phyloP scores from a whole-genome alignment of 495 filamentous ascomycete genomes.

The Hyaloscypha finlandica region DNA sequence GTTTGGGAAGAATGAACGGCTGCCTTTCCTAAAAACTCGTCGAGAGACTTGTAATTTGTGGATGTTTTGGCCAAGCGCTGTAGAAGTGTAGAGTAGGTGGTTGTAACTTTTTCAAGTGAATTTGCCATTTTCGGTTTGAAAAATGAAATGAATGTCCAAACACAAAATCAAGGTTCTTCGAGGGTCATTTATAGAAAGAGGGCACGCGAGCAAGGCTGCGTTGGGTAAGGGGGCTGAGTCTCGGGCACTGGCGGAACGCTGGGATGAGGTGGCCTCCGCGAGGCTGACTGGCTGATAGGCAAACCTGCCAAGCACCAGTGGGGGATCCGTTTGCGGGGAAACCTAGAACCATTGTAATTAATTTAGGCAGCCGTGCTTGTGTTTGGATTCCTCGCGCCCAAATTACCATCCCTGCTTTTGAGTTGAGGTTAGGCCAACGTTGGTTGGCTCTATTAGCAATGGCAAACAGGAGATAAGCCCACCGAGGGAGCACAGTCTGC shows the following conservation, averaged over 20 bases:
- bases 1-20: neutral
- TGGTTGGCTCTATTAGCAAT: too few relatives aligned
- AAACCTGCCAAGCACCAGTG: too few relatives aligned
- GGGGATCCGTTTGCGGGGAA: too few relatives aligned
- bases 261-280: neutral
- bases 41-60: neutral
- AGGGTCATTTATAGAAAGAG: neutral
- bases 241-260: neutral
- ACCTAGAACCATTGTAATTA: too few relatives aligned
- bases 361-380: too few relatives aligned
- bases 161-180: neutral
- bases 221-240: neutral
- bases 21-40: neutral
- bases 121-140: neutral
- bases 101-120: neutral
- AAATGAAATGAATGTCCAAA: neutral
- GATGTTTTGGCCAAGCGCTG: neutral
- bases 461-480: too few relatives aligned
- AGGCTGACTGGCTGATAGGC: neutral
- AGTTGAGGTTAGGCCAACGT: too few relatives aligned
- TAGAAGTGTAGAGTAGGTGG: neutral
- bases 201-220: conserved; percentile 1
- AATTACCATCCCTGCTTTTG: too few relatives aligned
- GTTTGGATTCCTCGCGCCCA: too few relatives aligned
- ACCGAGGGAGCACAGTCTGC: too few relatives aligned